phyloP scores from a whole-genome alignment of 352 stramenopile genomes.

The Globisporangium parvum region DNA sequence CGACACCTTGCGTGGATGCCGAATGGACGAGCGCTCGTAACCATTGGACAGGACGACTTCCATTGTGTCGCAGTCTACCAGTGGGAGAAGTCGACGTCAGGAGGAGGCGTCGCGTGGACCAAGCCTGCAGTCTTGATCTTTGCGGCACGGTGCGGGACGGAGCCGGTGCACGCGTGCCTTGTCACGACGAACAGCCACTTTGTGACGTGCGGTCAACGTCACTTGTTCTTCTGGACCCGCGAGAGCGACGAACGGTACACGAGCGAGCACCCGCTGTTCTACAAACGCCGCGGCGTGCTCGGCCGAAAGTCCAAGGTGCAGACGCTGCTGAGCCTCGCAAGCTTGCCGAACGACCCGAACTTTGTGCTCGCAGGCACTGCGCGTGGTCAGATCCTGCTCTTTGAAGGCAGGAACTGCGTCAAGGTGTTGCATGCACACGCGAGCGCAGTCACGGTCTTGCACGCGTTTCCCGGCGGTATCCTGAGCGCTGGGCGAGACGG shows the following conservation, averaged over 20 bases:
- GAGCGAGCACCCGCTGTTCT: constrained; percentile 38
- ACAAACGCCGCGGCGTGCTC: constrained; percentile 42
- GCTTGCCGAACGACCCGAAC: constrained; percentile 39
- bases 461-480: constrained; percentile 45
- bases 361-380: constrained; percentile 57
- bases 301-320: constrained; percentile 67
- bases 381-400: constrained; percentile 73
- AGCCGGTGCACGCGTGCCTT: constrained; percentile 40
- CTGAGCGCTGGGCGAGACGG: constrained; percentile 67
- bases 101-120: constrained; percentile 35
- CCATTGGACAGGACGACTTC: constrained; percentile 56
- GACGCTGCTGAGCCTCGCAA: constrained; percentile 51
- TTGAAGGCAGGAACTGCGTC: constrained; percentile 73
- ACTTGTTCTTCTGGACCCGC: constrained; percentile 73
- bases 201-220: constrained; percentile 50
- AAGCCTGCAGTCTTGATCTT: constrained; percentile 52
- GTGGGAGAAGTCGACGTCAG: constrained; percentile 28
- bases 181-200: constrained; percentile 44
- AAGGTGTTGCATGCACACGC: constrained; percentile 64
- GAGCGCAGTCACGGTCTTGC: constrained; percentile 48
- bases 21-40: constrained; percentile 61
- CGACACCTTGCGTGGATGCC: constrained; percentile 65
- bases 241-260: constrained; percentile 56
- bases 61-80: constrained; percentile 77
- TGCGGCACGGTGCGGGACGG: constrained; percentile 34